Base-by-base conservation (phyloP, 768 basidiomycete genomes). In the Hortiboletus flavorubellus region DNA sequence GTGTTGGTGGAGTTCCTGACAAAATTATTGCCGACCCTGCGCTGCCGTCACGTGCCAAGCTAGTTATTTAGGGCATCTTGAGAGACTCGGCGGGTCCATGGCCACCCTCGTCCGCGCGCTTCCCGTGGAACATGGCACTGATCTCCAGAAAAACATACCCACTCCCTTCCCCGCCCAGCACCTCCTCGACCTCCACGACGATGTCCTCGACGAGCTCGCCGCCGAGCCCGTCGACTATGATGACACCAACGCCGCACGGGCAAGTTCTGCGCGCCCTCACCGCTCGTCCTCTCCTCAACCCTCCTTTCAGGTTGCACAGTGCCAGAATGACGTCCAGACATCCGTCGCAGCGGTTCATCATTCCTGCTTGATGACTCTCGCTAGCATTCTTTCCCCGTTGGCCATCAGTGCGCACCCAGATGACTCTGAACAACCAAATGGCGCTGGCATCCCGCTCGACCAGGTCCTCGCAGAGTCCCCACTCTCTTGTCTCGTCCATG, bases 291-390 rank as follows among this genome's bases (percentile, higher is more conserved):
- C 47, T 5, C 7, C 35, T 63, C 31, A 55, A 8, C 23, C n/a
- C n/a, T 26, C 42, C 29, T 29, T 18, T 5, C 46, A 61, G 54
- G 54, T 53, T 30, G 31, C 47, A n/a, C 53, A 53, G 48, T 35
- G 59, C 38, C 64, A 87, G 82, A 77, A 76, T 57, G 83, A 87
- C 59, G 72, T 90, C 35, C 73, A 86, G 61, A 82, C 86, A 9
- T 91, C 89, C n/a, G 85, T 93, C 59, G 74, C 78, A 14, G 78
- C 80, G 52, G 87, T 92, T 33, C 85, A 90, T 62, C 80, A 78
- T 55, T 88, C 87, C 16, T 91, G 87, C 66, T 64, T 92, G 26
- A 84, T 84, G 75, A 87, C 87, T 2, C 74, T 93, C 45, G 82
- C 84, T 61, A 85, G 82, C 67, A 75, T 91, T 21, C 80, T 91